These are phyloP conservation scores for Plantago major DNA, from an alignment of 257 asterid species.

Conservation along the genomic window DNA sequence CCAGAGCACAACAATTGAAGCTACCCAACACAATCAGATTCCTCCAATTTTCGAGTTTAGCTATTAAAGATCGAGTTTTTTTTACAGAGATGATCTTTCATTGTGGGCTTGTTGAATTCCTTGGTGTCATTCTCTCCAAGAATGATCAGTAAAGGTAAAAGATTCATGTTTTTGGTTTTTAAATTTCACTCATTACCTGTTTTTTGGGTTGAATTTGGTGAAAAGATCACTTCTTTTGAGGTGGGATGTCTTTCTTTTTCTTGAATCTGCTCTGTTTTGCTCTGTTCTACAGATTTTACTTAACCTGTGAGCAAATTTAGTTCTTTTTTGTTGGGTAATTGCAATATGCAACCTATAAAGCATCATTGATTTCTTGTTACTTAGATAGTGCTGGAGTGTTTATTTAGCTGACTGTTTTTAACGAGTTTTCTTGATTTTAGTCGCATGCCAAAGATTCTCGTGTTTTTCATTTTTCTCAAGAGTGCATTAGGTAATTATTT, in stretches of 20 bases:
- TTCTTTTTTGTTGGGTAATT: no score
- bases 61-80: background rate
- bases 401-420: no score
- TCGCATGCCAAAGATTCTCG: no score
- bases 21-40: constrained; percentile 1
- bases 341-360: no score
- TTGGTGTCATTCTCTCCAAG: background rate
- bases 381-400: background rate
- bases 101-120: constrained; percentile 14
- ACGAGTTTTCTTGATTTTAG: no score
- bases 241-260: constrained; percentile 7
- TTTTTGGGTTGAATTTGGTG: constrained; percentile 11
- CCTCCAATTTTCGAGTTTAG: background rate
- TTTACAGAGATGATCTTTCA: background rate
- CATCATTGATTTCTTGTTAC: no score
- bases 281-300: background rate
- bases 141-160: background rate
- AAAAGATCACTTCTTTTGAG: constrained; percentile 12
- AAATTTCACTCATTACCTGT: background rate
- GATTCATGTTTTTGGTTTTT: constrained; percentile 7
- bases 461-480: background rate
- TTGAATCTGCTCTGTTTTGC: background rate
- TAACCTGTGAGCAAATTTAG: background rate
- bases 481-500: no score
- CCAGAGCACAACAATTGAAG: background rate